Evolutionary conservation across 2,329 filamentous ascomycete genomes (phyloP).

Genomic region (Cladosporium sp.): DNA sequence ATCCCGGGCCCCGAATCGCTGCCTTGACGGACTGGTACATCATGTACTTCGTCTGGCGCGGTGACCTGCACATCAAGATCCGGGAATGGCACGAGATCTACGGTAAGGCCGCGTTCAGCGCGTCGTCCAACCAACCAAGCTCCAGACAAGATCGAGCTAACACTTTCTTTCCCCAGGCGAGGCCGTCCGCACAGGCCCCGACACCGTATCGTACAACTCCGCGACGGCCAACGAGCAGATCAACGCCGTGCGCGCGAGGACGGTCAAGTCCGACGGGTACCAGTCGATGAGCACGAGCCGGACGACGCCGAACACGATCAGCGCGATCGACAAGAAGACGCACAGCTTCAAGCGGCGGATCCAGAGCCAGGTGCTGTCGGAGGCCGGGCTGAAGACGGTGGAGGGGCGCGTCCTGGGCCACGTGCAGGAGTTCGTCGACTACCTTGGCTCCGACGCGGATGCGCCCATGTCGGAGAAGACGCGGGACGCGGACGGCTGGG

Average conservation of each 20-base stretch:
- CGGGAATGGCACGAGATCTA: background rate
- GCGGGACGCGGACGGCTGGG: conserved; percentile 11
- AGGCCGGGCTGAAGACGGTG: conserved; percentile 19
- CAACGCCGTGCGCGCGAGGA: conserved; percentile 19
- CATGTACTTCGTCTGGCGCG: conserved; percentile 10
- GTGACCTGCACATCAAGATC: conserved; percentile 15
- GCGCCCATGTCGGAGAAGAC: background rate
- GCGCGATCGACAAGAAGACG: conserved; percentile 15
- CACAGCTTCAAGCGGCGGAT: background rate
- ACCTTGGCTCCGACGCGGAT: background rate
- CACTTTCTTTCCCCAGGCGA: conserved; percentile 29
- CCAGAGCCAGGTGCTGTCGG: conserved; percentile 12
- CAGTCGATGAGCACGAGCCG: conserved; percentile 16
- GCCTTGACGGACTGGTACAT: conserved; percentile 17
- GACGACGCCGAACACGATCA: conserved; percentile 17
- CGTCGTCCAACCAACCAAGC: background rate
- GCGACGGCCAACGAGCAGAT: conserved; percentile 21
- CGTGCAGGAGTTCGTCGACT: background rate
- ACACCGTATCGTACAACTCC: conserved; percentile 32
- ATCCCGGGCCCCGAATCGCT: conserved; percentile 35
- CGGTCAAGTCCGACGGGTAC: conserved; percentile 14
- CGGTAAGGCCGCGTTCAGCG: background rate
- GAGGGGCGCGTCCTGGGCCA: conserved; percentile 6
- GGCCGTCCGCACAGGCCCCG: conserved; percentile 30
- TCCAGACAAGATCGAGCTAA: background rate